phyloP scores from a whole-genome alignment of 257 asterid genomes.

The Ajuga chamaepitys region DNA sequence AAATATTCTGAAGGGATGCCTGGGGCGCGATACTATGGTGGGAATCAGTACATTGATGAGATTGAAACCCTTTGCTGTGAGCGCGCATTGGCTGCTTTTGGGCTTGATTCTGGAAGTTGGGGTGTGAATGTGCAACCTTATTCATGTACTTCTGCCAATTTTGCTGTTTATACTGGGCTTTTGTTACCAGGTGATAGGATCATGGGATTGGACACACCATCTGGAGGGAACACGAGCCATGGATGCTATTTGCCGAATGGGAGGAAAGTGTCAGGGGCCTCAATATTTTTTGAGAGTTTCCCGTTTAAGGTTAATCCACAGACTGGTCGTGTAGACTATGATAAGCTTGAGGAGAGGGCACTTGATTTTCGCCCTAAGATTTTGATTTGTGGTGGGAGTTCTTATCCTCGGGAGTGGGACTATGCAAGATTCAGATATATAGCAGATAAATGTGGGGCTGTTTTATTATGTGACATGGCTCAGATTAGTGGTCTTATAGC shows the following conservation, averaged over 20 bases:
- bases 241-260: constrained; percentile 83
- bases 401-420: constrained; percentile 90
- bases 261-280: constrained; percentile 78
- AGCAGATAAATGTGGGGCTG: constrained; percentile 88
- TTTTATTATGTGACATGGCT: constrained; percentile 87
- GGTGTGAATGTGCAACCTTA: constrained; percentile 94
- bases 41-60: constrained; percentile 77
- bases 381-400: constrained; percentile 89
- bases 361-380: constrained; percentile 87
- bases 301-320: constrained; percentile 75
- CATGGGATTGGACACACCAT: constrained; percentile 90
- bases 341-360: constrained; percentile 83
- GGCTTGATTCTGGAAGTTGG: constrained; percentile 66
- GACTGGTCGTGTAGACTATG: constrained; percentile 73
- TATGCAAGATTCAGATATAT: constrained; percentile 65
- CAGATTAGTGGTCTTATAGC: constrained; percentile 88
- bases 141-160: constrained; percentile 82
- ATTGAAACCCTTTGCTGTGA: constrained; percentile 64
- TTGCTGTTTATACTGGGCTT: constrained; percentile 77
- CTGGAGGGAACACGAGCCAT: constrained; percentile 88
- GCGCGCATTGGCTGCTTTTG: constrained; percentile 73
- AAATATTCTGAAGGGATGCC: constrained; percentile 86
- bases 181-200: constrained; percentile 81
- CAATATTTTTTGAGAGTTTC: constrained; percentile 76
- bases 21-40: constrained; percentile 77